Conservation (phyloP, 2,329 filamentous ascomycete species). For the Coleophoma eucalyptorum region DNA sequence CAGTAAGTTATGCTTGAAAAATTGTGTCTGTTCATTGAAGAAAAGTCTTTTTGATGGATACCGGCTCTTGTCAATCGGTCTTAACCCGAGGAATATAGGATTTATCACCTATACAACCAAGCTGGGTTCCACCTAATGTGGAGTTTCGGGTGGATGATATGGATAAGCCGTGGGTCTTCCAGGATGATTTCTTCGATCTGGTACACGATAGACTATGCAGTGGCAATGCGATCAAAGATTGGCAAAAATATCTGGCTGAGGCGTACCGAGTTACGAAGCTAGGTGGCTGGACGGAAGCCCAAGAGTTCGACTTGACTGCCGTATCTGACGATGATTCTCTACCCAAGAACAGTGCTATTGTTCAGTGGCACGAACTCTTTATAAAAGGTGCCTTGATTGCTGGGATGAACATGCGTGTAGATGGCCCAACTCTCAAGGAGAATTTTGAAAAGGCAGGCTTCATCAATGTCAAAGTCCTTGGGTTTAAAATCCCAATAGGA, state of each 20-base stretch:
- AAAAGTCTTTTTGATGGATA: too few species aligned
- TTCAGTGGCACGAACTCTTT: neutral
- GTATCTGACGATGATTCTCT: constrained; percentile 28
- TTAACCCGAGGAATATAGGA: too few species aligned
- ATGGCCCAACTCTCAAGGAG: constrained; percentile 12
- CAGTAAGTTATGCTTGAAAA: too few species aligned
- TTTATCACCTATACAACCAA: constrained; percentile 32
- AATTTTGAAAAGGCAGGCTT: constrained; percentile 33
- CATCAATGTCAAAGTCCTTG: constrained; percentile 31
- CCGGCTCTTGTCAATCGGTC: too few species aligned
- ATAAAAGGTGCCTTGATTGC: neutral
- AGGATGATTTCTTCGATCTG: constrained; percentile 49
- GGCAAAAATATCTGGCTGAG: constrained; percentile 1
- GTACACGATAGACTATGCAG: constrained; percentile 43
- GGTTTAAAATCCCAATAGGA: constrained; percentile 42
- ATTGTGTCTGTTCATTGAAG: too few species aligned
- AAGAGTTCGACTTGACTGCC: constrained; percentile 15
- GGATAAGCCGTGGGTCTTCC: constrained; percentile 51
- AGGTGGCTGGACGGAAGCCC: constrained; percentile 24
- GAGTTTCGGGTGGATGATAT: constrained; percentile 53
- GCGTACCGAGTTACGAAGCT: constrained; percentile 8
- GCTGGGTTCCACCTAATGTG: constrained; percentile 49
- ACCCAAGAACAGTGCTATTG: neutral
- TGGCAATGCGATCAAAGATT: constrained; percentile 1
- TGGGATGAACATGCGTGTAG: neutral